Base-by-base conservation (phyloP, 2,329 filamentous ascomycete genomes). In the Pleoardoris graminearum region DNA sequence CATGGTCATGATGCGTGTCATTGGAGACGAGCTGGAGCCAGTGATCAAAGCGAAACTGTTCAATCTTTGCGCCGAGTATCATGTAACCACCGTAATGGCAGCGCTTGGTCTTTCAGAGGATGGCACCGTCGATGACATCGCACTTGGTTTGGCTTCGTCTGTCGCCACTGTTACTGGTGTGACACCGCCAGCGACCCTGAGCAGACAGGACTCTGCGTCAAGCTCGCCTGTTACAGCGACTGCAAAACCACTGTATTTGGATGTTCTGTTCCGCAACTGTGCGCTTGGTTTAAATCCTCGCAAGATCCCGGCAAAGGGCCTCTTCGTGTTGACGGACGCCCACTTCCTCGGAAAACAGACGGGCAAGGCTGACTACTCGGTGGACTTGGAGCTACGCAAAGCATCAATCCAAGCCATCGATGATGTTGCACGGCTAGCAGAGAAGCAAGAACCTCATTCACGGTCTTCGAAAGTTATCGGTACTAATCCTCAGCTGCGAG, bases 1-100 rank as follows among this genome's bases (percentile, higher is more conserved):
- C 0, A 90, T 92, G 58, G 71, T 97, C 48, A 96, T 96, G 86
- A 84, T 89, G 53, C 84, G 94, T 44, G 89, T 96, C 76, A 89
- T 99, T 59, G 91, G 91, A 0, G 92, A 97, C 68, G 93, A 97
- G 69, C 90, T 95, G 75, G 93, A 97, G 58, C 93, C 95, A 0
- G 86, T 90, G 6, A 79, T 97, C 60, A 96, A 95, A 70, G 72
- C 97, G 52, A 95, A 96, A 69, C 76, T 97, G 36, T 89, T 89
- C 72, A 91, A 96, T 55, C 62, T 96, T 4, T 87, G 85, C 53
- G 73, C 91, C n/a, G 95, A 99, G 69, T 99, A 99, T 70, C 87
- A 88, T 14, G 89, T 97, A 3, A 83, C 90, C 0, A 90, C 89
- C 0, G 73, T 97, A 0, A 87, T 96, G 79, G 90, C 91, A 47